phyloP scores from a whole-genome alignment of 345 rosid genomes.

The Euphorbia peplus region DNA sequence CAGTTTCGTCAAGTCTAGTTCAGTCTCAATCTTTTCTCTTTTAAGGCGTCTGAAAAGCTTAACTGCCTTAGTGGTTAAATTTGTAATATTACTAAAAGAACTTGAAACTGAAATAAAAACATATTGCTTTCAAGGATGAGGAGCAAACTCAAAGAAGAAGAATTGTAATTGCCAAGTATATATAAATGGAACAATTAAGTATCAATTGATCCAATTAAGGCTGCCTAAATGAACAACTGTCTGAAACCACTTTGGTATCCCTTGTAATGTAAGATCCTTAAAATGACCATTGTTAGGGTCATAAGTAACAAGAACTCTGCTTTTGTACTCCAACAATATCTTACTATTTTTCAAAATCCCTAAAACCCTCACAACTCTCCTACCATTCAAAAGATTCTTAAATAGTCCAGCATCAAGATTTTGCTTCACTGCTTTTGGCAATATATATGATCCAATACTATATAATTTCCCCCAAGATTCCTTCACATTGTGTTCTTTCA shows the following conservation, averaged over 20 bases:
- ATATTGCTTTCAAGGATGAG: too few species aligned
- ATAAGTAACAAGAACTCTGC: constrained; percentile 58
- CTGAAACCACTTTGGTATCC: constrained; percentile 76
- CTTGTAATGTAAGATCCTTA: constrained; percentile 52
- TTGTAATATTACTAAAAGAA: too few species aligned
- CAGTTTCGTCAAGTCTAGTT: too few species aligned
- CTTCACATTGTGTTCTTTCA: constrained; percentile 61
- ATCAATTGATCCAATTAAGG: constrained; percentile 69
- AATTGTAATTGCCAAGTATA: constrained; percentile 9
- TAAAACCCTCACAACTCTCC: constrained; percentile 51
- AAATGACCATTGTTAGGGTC: constrained; percentile 61
- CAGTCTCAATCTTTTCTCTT: too few species aligned
- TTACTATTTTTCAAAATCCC: constrained; percentile 63
- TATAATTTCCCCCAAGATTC: constrained; percentile 72
- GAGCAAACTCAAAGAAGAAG: too few species aligned
- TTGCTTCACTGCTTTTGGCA: constrained; percentile 70
- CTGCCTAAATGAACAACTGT: constrained; percentile 64
- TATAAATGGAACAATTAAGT: too few species aligned
- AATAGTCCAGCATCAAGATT: constrained; percentile 39
- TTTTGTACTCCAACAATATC: constrained; percentile 76
- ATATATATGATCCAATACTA: constrained; percentile 51
- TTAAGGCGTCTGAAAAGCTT: too few species aligned
- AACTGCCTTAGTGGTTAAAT: too few species aligned
- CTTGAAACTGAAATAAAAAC: too few species aligned
- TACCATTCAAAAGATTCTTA: constrained; percentile 39